Base-by-base conservation (phyloP, 2,329 filamentous ascomycete genomes). In the Cordyceps javanica region DNA sequence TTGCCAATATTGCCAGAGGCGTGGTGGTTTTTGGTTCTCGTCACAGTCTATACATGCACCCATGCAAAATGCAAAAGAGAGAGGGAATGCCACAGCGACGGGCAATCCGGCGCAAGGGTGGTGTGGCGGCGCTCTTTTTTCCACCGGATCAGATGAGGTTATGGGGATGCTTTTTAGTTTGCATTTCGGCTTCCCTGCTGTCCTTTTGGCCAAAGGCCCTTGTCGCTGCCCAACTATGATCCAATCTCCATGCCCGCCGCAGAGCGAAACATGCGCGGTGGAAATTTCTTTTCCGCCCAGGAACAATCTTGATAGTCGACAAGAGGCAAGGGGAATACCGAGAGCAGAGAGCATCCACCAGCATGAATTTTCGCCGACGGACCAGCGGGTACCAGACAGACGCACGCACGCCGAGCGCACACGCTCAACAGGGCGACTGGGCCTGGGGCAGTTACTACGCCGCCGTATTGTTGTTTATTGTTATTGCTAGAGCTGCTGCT, bases 1-100 rank as follows among this genome's bases (percentile, higher is more conserved):
- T 56, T 56, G 44, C 23, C 54, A 56, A 56, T 49, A 56, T 49
- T 55, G 34, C 44, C 16, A 14, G 13, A 54, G 39, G 4, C n/a
- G n/a, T n/a, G n/a, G n/a, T n/a, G n/a, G 25, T 38, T 42, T 36
- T 14, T 32, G 6, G 6, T 53, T 53, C 26, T 44, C 28, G 39
- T 14, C 4, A 36, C 6, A 32, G 6, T 23, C 11, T 21, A 25
- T 16, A 13, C 48, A 23, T 28, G 44, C 39, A 34, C 23, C 28
- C 52, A 30, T 30, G 32, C 30, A n/a, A n/a, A n/a, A n/a, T n/a
- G n/a, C n/a, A n/a, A n/a, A n/a, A n/a, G n/a, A 46, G 39, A 42
- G 28, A 44, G 38, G 28, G 44, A 10, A 52, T 16, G 14, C 16
- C 36, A 14, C 16, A 52, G 26, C 38, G 19, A 55, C 8, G 28